Evolutionary conservation across 306 rosid species (phyloP).

Genomic region (Cucurbita maxima): DNA sequence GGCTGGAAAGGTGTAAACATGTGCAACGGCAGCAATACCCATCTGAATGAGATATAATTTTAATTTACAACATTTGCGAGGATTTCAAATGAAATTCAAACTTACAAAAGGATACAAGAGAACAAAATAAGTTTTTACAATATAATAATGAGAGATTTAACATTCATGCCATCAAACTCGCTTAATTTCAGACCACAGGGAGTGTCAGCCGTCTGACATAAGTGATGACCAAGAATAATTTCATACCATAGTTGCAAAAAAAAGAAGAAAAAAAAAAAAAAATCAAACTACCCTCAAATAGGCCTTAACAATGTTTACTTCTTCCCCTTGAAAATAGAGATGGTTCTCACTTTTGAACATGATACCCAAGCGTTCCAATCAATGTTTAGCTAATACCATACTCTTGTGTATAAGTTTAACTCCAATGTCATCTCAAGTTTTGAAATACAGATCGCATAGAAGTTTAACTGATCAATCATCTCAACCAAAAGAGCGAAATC

Average conservation of each 20-base stretch:
- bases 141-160: not conserved
- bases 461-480: not conserved
- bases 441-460: not conserved
- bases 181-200: not conserved
- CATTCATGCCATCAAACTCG: not conserved
- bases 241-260: not conserved
- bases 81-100: not conserved
- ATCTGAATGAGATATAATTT: constrained; percentile 41
- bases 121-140: not conserved
- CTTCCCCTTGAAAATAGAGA: not conserved
- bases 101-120: not conserved
- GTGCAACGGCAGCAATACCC: constrained; percentile 94
- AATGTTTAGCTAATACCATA: not conserved
- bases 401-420: not conserved
- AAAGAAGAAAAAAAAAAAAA: not conserved
- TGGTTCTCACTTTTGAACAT: not conserved
- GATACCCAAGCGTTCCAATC: not conserved
- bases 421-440: not conserved
- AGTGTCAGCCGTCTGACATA: not conserved
- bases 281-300: not conserved
- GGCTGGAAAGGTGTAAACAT: constrained; percentile 87
- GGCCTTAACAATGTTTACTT: not conserved
- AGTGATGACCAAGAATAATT: not conserved
- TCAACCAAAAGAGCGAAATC: not conserved
- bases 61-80: not conserved